Evolutionary conservation across 352 stramenopile genomes (phyloP), one percentile per base, ranked within the genome.

Genomic region (Globisporangium middletonii): DNA sequence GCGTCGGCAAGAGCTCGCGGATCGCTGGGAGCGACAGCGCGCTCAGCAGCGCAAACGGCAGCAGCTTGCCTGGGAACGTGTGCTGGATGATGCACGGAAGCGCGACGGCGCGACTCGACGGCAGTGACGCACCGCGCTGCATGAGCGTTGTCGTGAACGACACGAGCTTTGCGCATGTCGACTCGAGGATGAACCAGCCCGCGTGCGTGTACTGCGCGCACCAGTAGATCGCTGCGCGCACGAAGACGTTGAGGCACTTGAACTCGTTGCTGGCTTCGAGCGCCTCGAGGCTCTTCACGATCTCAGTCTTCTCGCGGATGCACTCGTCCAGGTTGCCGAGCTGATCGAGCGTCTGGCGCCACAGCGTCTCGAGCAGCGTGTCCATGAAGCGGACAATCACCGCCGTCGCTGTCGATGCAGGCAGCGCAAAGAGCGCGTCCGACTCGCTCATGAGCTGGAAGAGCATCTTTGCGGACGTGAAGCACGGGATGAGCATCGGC

Each of bases 391-490:
- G 49, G 2, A 65, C 57, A 13, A 77, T 55, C 16, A 75, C 46
- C 5, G 30, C 33, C 15, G 65, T 60, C 11, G 63, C 53, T 23
- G 48, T 62, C 38, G 33, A 38, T 1, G 33, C 33, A 38, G 33
- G 33, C 33, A 38, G 4, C 35, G 56, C 59, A 8, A 77, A 73
- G 2, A 75, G 57, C 0, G 53, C 23, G 13, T 59, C 48, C 6
- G 75, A 68, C 53, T 92, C 81, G 47, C 43, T 72, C 68, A 92
- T 90, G 2, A 95, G 63, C 49, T 90, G 75, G 59, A 93, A 95
- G 6, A 95, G 62, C 74, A 89, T 93, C 55, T 91, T 91, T 15
- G 78, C 67, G 35, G 81, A 89, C 23, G 83, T 88, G 57, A 95
- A 93, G 35, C 67, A 83, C n/a, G 85, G 83, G 0, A 92, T 72